Evolutionary conservation across 2,329 filamentous ascomycete genomes (phyloP).

Genomic region (Fusarium tjaetaba): DNA sequence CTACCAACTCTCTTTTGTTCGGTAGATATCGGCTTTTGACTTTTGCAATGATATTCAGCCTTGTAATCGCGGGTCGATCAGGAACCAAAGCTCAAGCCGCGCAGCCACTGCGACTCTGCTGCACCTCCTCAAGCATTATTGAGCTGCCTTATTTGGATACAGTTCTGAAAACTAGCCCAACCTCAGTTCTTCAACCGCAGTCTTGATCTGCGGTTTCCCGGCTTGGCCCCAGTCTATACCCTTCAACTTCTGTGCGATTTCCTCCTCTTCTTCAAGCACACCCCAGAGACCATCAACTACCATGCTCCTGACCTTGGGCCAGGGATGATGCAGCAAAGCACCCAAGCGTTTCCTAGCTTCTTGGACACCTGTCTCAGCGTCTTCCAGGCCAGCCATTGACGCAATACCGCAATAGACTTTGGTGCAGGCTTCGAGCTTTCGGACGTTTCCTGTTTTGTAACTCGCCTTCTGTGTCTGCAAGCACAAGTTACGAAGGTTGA

Average conservation of each 20-base stretch:
- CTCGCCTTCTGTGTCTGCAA: conserved; percentile 79
- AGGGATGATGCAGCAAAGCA: conserved; percentile 81
- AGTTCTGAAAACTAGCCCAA: conserved; percentile 42
- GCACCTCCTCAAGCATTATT: conserved; percentile 7
- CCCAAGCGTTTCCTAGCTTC: conserved; percentile 74
- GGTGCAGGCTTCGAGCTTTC: conserved; percentile 82
- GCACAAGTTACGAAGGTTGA: conserved; percentile 69
- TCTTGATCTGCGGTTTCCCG: conserved; percentile 57
- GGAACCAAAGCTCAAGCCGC: conserved; percentile 26
- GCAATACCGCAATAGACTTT: conserved; percentile 81
- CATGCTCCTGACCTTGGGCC: conserved; percentile 73
- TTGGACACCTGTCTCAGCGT: conserved; percentile 50
- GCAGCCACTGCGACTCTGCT: conserved; percentile 11
- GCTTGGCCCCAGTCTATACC: conserved; percentile 68
- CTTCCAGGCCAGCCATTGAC: conserved; percentile 40
- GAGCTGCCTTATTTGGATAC: conserved; percentile 19
- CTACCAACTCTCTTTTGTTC: conserved; percentile 10
- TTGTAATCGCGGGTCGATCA: conserved; percentile 31
- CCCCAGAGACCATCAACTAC: conserved; percentile 71
- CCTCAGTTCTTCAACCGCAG: conserved; percentile 55
- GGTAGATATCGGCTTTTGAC: conserved; percentile 12
- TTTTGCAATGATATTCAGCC: neutral
- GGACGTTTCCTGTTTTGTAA: conserved; percentile 83
- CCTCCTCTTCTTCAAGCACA: conserved; percentile 47
- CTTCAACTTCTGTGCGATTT: conserved; percentile 52